Evolutionary conservation across 1,284 basidiomycete genomes (phyloP), one percentile per base, ranked within the genome.

Genomic region (Grifola frondosa): DNA sequence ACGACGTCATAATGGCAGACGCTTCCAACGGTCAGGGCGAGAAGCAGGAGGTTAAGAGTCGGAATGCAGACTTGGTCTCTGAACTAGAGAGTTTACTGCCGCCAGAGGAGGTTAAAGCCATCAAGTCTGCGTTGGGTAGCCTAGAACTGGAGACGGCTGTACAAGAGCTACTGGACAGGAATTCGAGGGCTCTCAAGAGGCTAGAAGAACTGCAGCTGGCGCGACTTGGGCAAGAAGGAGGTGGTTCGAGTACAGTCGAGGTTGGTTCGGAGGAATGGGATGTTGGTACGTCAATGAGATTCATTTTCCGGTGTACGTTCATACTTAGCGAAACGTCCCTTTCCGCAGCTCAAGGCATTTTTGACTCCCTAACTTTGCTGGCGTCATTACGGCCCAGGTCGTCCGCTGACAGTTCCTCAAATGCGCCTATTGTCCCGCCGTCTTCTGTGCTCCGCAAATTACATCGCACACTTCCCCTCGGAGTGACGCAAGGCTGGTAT

Each of bases 211-310:
- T 91, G 31, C 88, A 90, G 56, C 68, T 66, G 19, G 57, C 63
- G 42, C 74, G 87, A 19, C 60, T 85, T 16, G 67, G 69, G 11
- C 63, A 63, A 19, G 67, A 70, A 23, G 67, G 68, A n/a, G 71
- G 71, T 42, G 69, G 73, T 28, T 62, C 63, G 22, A 74, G 68
- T 43, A 50, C 53, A 19, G 78, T 80, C 5, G 73, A 80, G 55
- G 74, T 80, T 57, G 80, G 73, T 19, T 84, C 84, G 12, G 87
- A 88, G 61, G 88, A 91, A 61, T 86, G 82, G 82, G 79, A 87
- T 50, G 77, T 77, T 42, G 88, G 88, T 88, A 59, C 55, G 79
- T 61, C 22, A 35, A 24, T 40, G 4, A n/a, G n/a, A 11, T 6
- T 37, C 13, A 19, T 40, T 41, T 12, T 16, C 5, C 24, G 5